Evolutionary conservation across 495 filamentous ascomycete genomes (phyloP), one percentile per base, ranked within the genome.

Genomic region (Penicillium canariense): DNA sequence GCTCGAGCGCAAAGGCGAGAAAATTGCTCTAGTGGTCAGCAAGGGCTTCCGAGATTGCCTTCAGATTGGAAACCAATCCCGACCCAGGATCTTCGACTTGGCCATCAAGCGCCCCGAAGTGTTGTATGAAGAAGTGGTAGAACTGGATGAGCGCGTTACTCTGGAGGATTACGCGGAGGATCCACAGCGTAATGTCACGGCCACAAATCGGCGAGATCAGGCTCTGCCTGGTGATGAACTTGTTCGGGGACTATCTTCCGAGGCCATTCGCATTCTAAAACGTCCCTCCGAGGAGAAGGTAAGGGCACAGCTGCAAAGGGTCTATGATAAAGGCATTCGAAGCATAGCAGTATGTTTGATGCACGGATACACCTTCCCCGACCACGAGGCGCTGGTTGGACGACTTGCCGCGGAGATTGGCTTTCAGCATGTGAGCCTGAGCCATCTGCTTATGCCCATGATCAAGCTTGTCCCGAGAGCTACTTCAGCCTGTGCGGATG

Each of bases 31-130:
- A 63, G 80, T 96, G 5, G 87, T 93, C 15, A 96, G 88, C 4
- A 84, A 87, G 61, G 91, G 91, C 0, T 97, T 97, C 75, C 85
- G 84, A 50, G 91, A 96, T 66, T 91, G 89, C 59, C 76, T 96
- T 12, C 81, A 87, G 34, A 90, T 91, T 60, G 85, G 87, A 36
- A 89, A 91, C 68, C 87, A 92, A 69, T 85, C 82, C 23, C 73
- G 86, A 0, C 87, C 87, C n/a, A 80, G 79, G 57, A 88, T 88
- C 50, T 91, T 91, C 56, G 87, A 89, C 65, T 73, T 89, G 18
- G 84, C 79, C 12, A 88, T 88, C 49, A 74, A 73, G 54, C 89
- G 86, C 61, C 88, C 88, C 1, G 86, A 88, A 30, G 85, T 89
- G 1, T 74, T 91, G 0, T 91, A 90, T 64, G 75, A 83, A 47